Percentiles rank a stretch among this genome's conserved stretches.
Evolutionary conservation across 306 rosid species (phyloP).

Genomic region (Cicer judaicum): DNA sequence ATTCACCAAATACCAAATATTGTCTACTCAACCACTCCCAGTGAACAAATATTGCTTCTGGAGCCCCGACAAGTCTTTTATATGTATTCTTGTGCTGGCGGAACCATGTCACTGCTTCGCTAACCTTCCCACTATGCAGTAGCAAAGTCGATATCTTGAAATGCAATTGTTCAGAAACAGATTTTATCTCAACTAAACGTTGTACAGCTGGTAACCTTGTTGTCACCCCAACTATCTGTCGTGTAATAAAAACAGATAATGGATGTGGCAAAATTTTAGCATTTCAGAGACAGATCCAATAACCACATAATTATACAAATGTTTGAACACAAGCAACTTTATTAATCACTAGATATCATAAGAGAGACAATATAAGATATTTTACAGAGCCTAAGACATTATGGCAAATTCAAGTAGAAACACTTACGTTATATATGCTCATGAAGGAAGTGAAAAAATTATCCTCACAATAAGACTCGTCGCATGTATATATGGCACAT

Average conservation of each 20-base stretch:
- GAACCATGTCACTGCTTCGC: slow-evolving; percentile 86
- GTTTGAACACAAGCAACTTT: slow-evolving; percentile 26
- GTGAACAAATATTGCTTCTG: slow-evolving; percentile 85
- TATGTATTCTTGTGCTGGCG: slow-evolving; percentile 77
- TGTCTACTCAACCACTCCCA: slow-evolving; percentile 99
- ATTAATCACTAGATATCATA: slow-evolving; percentile 31
- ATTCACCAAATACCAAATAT: slow-evolving; percentile 89
- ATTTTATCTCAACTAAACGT: slow-evolving; percentile 86
- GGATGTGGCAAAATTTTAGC: slow-evolving; percentile 27
- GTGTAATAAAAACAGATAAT: slow-evolving; percentile 38
- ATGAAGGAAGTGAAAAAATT: slow-evolving; percentile 21
- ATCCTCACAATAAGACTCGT: slow-evolving; percentile 3
- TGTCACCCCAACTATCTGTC: slow-evolving; percentile 83
- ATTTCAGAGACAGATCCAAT: slow-evolving; percentile 17
- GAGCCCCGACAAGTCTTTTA: slow-evolving; percentile 72
- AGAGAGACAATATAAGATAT: slow-evolving; percentile 19
- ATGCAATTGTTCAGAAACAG: slow-evolving; percentile 80
- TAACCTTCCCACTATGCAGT: slow-evolving; percentile 91
- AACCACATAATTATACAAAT: slow-evolving; percentile 27
- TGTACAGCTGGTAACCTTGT: slow-evolving; percentile 77
- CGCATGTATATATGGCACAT: not conserved
- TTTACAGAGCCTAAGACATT: slow-evolving; percentile 12
- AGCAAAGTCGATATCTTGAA: slow-evolving; percentile 86
- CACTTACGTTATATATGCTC: not conserved
- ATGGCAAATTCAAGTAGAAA: not conserved